Conservation (phyloP, 2,329 filamentous ascomycete genomes). For the Xylariales sp. region DNA sequence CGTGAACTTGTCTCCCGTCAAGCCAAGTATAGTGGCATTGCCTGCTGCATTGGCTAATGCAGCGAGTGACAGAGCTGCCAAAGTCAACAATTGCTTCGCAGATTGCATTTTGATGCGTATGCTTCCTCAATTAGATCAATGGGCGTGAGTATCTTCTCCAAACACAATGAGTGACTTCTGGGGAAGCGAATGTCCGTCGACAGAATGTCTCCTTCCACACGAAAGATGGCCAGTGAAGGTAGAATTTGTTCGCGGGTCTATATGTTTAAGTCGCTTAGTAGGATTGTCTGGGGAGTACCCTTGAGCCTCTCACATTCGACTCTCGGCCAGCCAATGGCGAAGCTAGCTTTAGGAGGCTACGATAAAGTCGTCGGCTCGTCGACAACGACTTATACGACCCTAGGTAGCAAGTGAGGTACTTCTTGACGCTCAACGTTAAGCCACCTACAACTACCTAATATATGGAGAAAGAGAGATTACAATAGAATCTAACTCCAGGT, state of each 20-base stretch:
- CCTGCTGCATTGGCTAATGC: conserved; percentile 12
- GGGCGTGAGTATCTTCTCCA: neutral
- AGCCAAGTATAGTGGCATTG: neutral
- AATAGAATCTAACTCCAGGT: conserved; percentile 10
- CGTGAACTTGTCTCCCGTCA: neutral
- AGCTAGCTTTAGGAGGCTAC: neutral
- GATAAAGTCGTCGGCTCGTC: neutral
- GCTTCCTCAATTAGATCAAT: neutral
- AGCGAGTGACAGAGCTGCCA: conserved; percentile 18
- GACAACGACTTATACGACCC: conserved; percentile 1
- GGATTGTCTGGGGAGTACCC: neutral
- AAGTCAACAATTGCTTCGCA: conserved; percentile 14
- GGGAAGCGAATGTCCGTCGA: conserved; percentile 3
- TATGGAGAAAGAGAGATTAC: conserved; percentile 9
- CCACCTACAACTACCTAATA: conserved; percentile 11
- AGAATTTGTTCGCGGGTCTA: neutral
- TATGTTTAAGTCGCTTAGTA: conserved; percentile 5
- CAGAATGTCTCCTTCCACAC: conserved; percentile 2
- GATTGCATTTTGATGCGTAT: conserved; percentile 19
- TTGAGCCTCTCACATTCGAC: neutral
- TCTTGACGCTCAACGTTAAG: conserved; percentile 5
- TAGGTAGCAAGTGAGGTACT: neutral
- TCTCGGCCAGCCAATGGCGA: neutral
- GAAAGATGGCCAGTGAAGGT: neutral
- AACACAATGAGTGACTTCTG: conserved; percentile 1